Conservation (phyloP, 164 flowering plant genomes). For the Umbellularia californica region DNA sequence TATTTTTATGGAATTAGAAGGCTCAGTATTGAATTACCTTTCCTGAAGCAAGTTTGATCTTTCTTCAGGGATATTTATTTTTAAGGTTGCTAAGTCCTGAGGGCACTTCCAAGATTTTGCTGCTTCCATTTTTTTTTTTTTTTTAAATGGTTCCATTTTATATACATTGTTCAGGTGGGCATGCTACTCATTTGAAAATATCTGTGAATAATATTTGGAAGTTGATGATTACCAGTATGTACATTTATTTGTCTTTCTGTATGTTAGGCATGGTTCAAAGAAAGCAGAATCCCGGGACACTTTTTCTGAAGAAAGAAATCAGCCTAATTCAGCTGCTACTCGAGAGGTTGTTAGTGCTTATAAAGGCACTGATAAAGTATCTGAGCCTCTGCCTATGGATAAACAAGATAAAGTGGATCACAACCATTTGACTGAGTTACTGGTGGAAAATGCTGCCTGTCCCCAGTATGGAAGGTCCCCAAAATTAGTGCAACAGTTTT, state of each 20-base stretch:
- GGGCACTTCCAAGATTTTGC: too few species aligned
- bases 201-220: background rate
- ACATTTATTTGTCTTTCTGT: background rate
- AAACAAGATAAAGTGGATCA: constrained; percentile 35
- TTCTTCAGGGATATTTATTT: too few species aligned
- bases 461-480: constrained; percentile 41
- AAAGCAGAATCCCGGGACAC: constrained; percentile 36
- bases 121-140: too few species aligned
- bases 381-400: constrained; percentile 32
- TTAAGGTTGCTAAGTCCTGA: too few species aligned
- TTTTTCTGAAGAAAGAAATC: constrained; percentile 36
- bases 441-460: constrained; percentile 9
- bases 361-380: constrained; percentile 30
- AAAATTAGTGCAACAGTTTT: constrained; percentile 37
- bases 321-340: constrained; percentile 20
- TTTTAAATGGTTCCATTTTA: too few species aligned
- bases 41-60: too few species aligned
- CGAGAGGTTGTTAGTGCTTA: constrained; percentile 27
- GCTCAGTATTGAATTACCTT: too few species aligned
- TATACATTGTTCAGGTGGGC: too few species aligned
- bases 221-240: background rate
- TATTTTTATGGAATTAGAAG: too few species aligned
- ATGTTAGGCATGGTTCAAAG: constrained; percentile 37
- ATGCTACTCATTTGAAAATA: too few species aligned
- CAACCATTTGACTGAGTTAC: constrained; percentile 28